A percentile compares a stretch with the other conserved stretches of the same genome.
These are phyloP conservation scores for Polygonum aviculare DNA, from an alignment of 148 eudicot species.

Conservation along the genomic window DNA sequence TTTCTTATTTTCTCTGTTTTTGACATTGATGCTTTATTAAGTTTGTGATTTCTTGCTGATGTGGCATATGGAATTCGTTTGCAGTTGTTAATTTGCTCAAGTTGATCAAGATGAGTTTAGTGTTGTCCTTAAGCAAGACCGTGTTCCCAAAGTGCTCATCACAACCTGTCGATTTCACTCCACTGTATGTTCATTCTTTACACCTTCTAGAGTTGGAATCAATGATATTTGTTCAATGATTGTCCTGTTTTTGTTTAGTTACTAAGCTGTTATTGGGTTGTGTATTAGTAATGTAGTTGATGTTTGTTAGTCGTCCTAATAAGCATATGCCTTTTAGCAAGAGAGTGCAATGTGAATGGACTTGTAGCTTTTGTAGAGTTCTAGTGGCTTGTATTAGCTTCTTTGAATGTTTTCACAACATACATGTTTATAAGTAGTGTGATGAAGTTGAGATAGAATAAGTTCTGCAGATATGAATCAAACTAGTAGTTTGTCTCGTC, in stretches of 20 bases:
- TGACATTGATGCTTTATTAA: not conserved
- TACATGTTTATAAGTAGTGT: too few relatives aligned
- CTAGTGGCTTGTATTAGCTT: not conserved
- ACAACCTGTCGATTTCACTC: conserved; percentile 87
- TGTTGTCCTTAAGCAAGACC: conserved; percentile 43
- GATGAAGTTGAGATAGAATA: too few relatives aligned
- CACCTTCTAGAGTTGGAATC: not conserved
- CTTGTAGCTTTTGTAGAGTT: not conserved
- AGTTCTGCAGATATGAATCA: too few relatives aligned
- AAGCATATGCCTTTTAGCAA: not conserved
- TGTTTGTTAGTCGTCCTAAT: not conserved
- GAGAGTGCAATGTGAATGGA: not conserved
- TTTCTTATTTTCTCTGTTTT: not conserved
- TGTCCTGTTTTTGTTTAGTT: conserved; percentile 5
- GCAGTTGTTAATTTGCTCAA: conserved; percentile 83
- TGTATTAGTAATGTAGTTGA: not conserved
- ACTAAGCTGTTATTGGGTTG: not conserved
- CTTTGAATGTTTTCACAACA: too few relatives aligned
- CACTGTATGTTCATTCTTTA: conserved; percentile 36
- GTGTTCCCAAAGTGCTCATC: conserved; percentile 61
- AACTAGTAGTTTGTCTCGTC: too few relatives aligned
- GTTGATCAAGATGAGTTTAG: conserved; percentile 83
- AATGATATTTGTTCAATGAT: not conserved
- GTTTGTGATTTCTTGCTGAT: not conserved
- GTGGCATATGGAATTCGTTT: conserved; percentile 6